These are phyloP conservation scores for Chytridium lagenaria DNA, from an alignment of 371 early-diverging fungal species.

Conservation along the genomic window DNA sequence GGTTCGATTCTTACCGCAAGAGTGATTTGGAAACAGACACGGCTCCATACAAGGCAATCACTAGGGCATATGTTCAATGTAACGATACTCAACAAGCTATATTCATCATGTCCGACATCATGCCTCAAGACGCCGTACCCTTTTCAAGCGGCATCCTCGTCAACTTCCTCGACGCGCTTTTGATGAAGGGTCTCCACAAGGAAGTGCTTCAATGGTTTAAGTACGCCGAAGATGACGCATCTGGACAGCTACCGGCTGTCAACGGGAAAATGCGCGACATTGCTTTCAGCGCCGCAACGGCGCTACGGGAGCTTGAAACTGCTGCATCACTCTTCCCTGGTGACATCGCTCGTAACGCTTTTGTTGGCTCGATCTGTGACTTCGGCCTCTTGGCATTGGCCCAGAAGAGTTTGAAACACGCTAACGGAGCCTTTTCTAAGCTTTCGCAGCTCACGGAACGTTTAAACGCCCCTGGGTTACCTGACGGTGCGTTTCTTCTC, in stretches of 20 bases:
- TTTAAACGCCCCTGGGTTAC: not conserved
- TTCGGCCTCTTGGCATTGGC: not conserved
- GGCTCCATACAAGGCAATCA: conserved; percentile 20
- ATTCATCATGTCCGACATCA: conserved; percentile 18
- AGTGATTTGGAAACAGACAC: conserved; percentile 11
- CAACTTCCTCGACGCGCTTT: conserved; percentile 18
- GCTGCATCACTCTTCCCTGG: not conserved
- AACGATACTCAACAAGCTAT: conserved; percentile 8
- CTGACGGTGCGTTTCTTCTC: not conserved
- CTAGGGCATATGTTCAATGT: conserved; percentile 16
- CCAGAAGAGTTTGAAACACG: not conserved
- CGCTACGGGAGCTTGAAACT: conserved; percentile 6
- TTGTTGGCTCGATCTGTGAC: not conserved
- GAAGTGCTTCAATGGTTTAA: not conserved
- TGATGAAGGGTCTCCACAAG: not conserved
- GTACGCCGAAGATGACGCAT: not conserved
- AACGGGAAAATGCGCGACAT: not conserved
- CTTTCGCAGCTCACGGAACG: not conserved
- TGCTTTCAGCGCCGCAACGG: not conserved
- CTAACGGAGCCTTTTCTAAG: not conserved
- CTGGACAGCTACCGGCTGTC: not conserved
- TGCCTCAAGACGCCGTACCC: conserved; percentile 28
- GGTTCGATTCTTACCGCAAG: conserved; percentile 28
- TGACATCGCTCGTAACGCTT: not conserved
- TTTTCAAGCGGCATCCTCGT: conserved; percentile 8